A percentile compares a stretch with the other conserved stretches of the same genome.
phyloP scores from a whole-genome alignment of 768 basidiomycete species.

The Phaffia australis region DNA sequence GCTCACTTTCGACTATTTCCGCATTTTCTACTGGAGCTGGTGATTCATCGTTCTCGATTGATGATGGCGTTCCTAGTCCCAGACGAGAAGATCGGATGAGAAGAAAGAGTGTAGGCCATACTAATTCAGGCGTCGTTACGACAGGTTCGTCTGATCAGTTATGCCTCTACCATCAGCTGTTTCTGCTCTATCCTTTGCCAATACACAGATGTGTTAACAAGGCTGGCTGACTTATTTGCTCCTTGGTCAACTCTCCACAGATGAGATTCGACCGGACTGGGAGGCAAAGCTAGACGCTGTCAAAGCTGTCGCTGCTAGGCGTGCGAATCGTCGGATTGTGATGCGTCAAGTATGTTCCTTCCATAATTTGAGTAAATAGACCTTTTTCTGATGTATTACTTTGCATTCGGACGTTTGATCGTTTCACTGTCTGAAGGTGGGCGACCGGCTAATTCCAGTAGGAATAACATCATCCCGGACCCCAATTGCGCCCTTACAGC shows the following conservation, averaged over 20 bases:
- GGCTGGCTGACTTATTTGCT: not conserved
- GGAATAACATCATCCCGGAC: conserved; percentile 78
- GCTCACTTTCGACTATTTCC: not conserved
- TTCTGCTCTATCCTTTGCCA: not conserved
- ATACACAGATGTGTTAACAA: conserved; percentile 17
- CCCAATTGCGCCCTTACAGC: conserved; percentile 43
- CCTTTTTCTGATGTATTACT: not conserved
- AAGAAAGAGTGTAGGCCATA: conserved; percentile 77
- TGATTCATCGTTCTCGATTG: not conserved
- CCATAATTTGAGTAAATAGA: not conserved
- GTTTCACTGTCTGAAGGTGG: conserved; percentile 46
- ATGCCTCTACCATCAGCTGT: conserved; percentile 16
- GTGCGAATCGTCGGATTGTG: conserved; percentile 89
- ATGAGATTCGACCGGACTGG: conserved; percentile 97
- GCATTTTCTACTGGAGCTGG: conserved; percentile 8
- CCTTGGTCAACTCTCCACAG: conserved; percentile 40
- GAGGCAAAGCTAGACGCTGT: conserved; percentile 89
- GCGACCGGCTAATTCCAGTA: conserved; percentile 91
- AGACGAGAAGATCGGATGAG: conserved; percentile 31
- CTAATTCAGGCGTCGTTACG: conserved; percentile 81
- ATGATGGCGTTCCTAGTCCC: not conserved
- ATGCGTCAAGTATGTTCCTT: conserved; percentile 61
- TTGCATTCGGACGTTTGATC: not conserved
- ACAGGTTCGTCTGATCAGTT: conserved; percentile 51
- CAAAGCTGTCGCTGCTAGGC: conserved; percentile 85